phyloP scores from a whole-genome alignment of 768 basidiomycete species.

The Scleroderma citrinum region DNA sequence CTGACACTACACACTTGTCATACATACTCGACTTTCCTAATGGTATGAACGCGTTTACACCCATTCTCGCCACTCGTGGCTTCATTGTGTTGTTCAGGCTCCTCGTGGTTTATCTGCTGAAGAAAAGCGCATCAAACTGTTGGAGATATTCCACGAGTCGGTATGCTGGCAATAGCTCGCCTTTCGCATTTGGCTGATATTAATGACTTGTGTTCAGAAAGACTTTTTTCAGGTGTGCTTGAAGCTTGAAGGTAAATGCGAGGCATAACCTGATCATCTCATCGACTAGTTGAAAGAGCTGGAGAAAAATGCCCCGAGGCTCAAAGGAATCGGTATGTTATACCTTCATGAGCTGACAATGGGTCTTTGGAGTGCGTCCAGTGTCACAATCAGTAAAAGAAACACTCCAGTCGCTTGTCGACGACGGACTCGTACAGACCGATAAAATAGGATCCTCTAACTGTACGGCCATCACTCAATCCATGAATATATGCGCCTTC shows the following conservation, averaged over 20 bases:
- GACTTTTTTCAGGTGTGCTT: constrained; percentile 65
- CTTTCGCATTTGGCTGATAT: background rate
- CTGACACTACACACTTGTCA: background rate
- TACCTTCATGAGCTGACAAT: background rate
- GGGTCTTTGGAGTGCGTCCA: constrained; percentile 20
- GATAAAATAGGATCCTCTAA: constrained; percentile 96
- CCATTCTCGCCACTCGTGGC: background rate
- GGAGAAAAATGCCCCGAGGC: constrained; percentile 82
- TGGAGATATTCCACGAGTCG: constrained; percentile 93
- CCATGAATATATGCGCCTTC: constrained; percentile 18
- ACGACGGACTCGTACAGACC: constrained; percentile 77
- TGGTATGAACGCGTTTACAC: constrained; percentile 16
- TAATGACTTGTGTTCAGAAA: constrained; percentile 41
- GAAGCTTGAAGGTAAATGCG: background rate
- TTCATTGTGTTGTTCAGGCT: constrained; percentile 38
- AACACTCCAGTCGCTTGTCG: constrained; percentile 78
- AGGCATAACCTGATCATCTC: background rate
- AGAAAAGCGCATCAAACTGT: constrained; percentile 82
- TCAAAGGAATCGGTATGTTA: constrained; percentile 80
- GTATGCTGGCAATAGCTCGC: constrained; percentile 31
- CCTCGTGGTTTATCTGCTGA: constrained; percentile 83
- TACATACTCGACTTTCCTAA: background rate
- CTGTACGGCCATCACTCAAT: constrained; percentile 45
- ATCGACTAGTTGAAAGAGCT: constrained; percentile 73
- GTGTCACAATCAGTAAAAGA: constrained; percentile 92